These are phyloP conservation scores for Pyrenochaeta sp. DNA, from an alignment of 2,329 filamentous ascomycete genomes.

Conservation along the genomic window DNA sequence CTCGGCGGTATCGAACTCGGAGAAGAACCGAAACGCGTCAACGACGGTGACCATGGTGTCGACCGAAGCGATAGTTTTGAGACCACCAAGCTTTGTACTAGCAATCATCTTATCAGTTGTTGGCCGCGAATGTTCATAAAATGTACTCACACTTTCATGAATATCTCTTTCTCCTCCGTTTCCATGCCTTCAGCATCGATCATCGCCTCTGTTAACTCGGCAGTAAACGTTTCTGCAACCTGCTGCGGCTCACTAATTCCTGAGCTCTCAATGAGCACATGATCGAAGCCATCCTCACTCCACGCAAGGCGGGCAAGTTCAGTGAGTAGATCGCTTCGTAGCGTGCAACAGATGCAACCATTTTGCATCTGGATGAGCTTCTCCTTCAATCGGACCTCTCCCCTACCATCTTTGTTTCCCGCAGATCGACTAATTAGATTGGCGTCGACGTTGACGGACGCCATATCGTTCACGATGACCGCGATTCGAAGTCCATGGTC, in stretches of 20 bases:
- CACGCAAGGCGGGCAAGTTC: conserved; percentile 72
- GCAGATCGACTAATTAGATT: conserved; percentile 62
- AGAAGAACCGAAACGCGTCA: conserved; percentile 75
- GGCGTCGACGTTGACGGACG: conserved; percentile 69
- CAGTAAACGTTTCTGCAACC: conserved; percentile 76
- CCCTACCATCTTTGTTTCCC: conserved; percentile 9
- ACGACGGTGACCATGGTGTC: conserved; percentile 78
- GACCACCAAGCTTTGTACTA: conserved; percentile 60
- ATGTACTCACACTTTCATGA: conserved; percentile 56
- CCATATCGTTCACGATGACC: conserved; percentile 77
- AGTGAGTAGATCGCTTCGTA: conserved; percentile 74
- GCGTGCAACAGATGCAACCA: conserved; percentile 77
- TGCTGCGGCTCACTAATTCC: conserved; percentile 78
- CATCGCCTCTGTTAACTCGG: conserved; percentile 57
- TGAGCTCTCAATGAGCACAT: conserved; percentile 75
- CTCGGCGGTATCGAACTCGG: conserved; percentile 76
- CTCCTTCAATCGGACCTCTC: conserved; percentile 65
- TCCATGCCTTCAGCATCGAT: conserved; percentile 53
- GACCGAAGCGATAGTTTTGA: conserved; percentile 71
- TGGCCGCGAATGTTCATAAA: background rate
- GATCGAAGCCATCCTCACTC: conserved; percentile 68
- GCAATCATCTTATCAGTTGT: background rate
- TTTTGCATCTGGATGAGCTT: conserved; percentile 75
- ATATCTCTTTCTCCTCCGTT: conserved; percentile 55
- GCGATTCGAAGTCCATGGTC: conserved; percentile 74